phyloP scores from a whole-genome alignment of 208 protist genomes.

The Strigomonas galati region DNA sequence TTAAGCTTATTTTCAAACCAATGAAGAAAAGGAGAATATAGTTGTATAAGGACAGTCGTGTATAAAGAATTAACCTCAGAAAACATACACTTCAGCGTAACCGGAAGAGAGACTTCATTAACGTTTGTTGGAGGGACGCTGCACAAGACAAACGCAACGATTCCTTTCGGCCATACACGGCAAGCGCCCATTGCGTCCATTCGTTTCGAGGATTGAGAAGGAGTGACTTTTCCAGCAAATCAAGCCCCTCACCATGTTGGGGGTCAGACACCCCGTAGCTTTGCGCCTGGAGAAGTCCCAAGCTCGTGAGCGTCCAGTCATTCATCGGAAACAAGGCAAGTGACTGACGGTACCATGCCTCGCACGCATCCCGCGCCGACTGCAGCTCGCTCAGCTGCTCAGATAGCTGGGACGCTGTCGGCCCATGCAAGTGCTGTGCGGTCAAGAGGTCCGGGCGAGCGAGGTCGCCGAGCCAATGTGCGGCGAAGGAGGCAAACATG shows the following conservation, averaged over 20 bases:
- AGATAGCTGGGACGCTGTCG: background rate
- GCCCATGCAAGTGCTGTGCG: constrained; percentile 16
- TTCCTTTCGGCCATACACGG: background rate
- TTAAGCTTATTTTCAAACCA: too few relatives aligned
- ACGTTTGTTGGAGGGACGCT: too few relatives aligned
- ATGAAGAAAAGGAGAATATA: constrained; percentile 23
- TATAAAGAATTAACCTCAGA: too few relatives aligned
- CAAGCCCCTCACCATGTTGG: background rate
- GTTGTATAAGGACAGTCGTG: background rate
- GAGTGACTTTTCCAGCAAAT: background rate
- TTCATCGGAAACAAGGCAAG: constrained; percentile 30
- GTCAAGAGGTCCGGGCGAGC: background rate
- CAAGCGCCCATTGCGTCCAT: constrained; percentile 13
- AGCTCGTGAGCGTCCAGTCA: constrained; percentile 42
- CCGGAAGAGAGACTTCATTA: too few relatives aligned
- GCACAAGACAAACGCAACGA: constrained; percentile 2
- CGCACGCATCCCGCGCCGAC: too few relatives aligned
- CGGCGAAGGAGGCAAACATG: constrained; percentile 35
- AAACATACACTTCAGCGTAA: too few relatives aligned
- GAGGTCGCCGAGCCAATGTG: constrained; percentile 33
- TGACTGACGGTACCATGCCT: too few relatives aligned
- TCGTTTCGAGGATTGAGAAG: constrained; percentile 10
- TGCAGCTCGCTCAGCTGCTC: background rate
- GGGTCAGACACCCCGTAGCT: background rate
- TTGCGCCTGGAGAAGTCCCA: constrained; percentile 8